These are phyloP conservation scores for Globisporangium radiosum DNA, from an alignment of 352 stramenopile genomes.

Conservation along the genomic window DNA sequence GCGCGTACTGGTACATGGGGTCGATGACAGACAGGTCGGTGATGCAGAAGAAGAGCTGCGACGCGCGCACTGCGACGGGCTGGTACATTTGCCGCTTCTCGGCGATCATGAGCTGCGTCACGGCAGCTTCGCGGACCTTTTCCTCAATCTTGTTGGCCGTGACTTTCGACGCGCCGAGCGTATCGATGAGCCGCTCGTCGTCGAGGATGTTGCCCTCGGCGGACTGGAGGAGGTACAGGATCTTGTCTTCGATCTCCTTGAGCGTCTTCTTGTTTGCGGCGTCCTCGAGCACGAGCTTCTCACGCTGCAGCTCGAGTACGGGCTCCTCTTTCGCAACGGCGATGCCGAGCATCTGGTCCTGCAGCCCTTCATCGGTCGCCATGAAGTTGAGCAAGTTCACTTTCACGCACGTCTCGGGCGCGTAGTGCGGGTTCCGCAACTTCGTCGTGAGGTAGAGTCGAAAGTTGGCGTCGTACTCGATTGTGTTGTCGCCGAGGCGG, in stretches of 20 bases:
- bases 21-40: constrained; percentile 90
- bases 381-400: constrained; percentile 97
- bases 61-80: constrained; percentile 86
- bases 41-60: constrained; percentile 94
- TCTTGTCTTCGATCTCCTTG: constrained; percentile 96
- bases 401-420: constrained; percentile 94
- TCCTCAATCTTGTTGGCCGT: constrained; percentile 93
- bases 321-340: constrained; percentile 92
- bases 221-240: constrained; percentile 89
- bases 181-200: constrained; percentile 94
- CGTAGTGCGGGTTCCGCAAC: constrained; percentile 91
- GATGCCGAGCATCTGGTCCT: constrained; percentile 95
- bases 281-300: constrained; percentile 93
- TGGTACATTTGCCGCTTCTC: constrained; percentile 89
- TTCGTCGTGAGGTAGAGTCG: constrained; percentile 94
- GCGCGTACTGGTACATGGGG: constrained; percentile 96
- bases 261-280: constrained; percentile 92
- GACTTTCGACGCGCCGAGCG: constrained; percentile 89
- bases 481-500: constrained; percentile 89
- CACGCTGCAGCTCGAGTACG: constrained; percentile 88
- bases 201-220: constrained; percentile 94
- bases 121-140: constrained; percentile 89
- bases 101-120: constrained; percentile 91
- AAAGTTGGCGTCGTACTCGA: constrained; percentile 93
- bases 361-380: constrained; percentile 91